These are phyloP conservation scores for Botryotinia calthae DNA, from an alignment of 2,329 filamentous ascomycete species.

Conservation along the genomic window DNA sequence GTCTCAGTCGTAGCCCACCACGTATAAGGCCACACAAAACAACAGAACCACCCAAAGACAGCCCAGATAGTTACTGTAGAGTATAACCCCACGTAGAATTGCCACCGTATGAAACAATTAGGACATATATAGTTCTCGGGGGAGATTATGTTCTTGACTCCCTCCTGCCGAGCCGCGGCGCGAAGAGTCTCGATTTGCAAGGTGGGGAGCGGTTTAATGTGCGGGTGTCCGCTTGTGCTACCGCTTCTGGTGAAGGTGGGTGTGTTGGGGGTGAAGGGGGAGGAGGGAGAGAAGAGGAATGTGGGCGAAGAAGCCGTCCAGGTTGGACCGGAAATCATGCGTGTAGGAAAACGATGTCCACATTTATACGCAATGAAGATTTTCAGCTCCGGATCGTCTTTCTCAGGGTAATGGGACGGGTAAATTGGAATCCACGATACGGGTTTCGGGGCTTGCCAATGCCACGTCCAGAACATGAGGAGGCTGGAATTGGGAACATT, in stretches of 20 bases:
- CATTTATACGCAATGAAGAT: not conserved
- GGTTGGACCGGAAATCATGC: not conserved
- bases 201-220: not conserved
- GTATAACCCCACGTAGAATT: not conserved
- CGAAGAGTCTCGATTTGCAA: not conserved
- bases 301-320: not conserved
- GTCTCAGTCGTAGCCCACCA: not conserved
- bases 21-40: not conserved
- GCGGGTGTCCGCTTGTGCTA: not conserved
- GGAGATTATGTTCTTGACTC: not conserved
- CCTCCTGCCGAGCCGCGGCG: not conserved
- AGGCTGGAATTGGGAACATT: not conserved
- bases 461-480: not conserved
- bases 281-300: not conserved
- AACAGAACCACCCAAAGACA: not conserved
- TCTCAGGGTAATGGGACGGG: not conserved
- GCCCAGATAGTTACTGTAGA: too few relatives aligned
- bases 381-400: not conserved
- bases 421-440: not conserved
- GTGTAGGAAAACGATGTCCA: not conserved
- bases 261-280: not conserved
- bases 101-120: not conserved
- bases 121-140: not conserved
- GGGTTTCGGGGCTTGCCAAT: not conserved
- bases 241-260: not conserved